A percentile compares a stretch with the other conserved stretches of the same genome.
Evolutionary conservation across 2,329 filamentous ascomycete species (phyloP).

Genomic region (Didymella pomorum): DNA sequence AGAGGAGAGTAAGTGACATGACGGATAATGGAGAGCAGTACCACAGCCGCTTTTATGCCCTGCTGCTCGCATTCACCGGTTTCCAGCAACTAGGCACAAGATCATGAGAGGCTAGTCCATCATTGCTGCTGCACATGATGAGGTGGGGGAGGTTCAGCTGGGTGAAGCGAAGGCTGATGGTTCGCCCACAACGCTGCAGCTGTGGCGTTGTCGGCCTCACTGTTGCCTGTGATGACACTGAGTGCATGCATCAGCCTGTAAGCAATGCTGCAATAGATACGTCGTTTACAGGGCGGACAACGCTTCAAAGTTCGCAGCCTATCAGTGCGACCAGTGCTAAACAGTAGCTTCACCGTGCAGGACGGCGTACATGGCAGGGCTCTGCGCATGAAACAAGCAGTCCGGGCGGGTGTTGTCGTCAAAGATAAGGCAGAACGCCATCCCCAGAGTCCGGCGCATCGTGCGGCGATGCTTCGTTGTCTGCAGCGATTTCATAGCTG

Average conservation of each 20-base stretch:
- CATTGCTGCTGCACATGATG: background rate
- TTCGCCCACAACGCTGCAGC: constrained; percentile 7
- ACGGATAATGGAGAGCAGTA: background rate
- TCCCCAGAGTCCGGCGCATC: no score
- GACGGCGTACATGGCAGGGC: no score
- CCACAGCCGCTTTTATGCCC: constrained; percentile 6
- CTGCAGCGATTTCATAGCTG: no score
- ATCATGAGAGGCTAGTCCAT: background rate
- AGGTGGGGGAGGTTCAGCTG: background rate
- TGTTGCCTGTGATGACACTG: constrained; percentile 10
- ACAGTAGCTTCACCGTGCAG: no score
- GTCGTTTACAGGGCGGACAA: no score
- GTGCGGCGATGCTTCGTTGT: no score
- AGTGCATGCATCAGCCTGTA: constrained; percentile 3
- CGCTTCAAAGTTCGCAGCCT: no score
- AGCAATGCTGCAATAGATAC: no score
- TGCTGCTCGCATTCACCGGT: constrained; percentile 1
- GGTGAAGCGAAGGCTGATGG: constrained; percentile 14
- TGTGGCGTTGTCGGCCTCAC: constrained; percentile 15
- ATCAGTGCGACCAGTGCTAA: no score
- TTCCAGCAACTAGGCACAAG: constrained; percentile 7
- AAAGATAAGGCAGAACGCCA: no score
- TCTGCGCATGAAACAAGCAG: no score
- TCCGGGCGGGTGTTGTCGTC: no score
- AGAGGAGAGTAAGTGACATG: background rate